Evolutionary conservation across 2,329 filamentous ascomycete genomes (phyloP).

Genomic region (Camillea tinctor): DNA sequence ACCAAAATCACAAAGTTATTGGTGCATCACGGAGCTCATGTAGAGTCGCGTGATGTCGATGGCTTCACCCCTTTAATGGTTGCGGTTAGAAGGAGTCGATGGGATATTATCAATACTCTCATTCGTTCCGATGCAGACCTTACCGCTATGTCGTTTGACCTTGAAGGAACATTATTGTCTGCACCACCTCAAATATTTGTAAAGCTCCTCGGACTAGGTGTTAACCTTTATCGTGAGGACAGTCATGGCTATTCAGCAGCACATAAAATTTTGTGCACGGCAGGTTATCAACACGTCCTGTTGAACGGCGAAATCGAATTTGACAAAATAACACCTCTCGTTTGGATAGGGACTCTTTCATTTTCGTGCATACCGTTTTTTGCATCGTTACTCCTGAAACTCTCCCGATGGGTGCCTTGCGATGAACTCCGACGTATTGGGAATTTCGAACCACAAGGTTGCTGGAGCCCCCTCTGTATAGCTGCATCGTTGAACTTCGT

Average conservation of each 20-base stretch:
- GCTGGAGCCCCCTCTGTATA: constrained; percentile 6
- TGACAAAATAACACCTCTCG: neutral
- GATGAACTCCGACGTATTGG: neutral
- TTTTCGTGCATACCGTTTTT: neutral
- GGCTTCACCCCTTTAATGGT: neutral
- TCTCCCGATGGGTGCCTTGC: neutral
- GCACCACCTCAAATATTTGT: neutral
- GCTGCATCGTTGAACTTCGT: neutral
- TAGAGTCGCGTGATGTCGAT: neutral
- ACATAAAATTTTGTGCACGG: neutral
- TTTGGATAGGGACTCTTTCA: no score
- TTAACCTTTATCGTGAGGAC: neutral
- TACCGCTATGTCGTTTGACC: neutral
- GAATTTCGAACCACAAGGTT: constrained; percentile 2
- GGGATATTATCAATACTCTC: neutral
- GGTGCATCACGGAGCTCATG: neutral
- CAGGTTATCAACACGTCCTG: neutral
- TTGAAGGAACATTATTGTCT: neutral
- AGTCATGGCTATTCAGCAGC: neutral
- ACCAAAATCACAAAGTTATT: neutral
- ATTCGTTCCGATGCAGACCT: neutral
- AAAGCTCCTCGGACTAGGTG: neutral
- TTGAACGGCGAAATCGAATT: neutral
- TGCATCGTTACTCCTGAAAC: neutral
- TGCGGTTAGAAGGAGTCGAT: neutral